Evolutionary conservation across 208 protist species (phyloP).

Genomic region (Leishmania mexicana): DNA sequence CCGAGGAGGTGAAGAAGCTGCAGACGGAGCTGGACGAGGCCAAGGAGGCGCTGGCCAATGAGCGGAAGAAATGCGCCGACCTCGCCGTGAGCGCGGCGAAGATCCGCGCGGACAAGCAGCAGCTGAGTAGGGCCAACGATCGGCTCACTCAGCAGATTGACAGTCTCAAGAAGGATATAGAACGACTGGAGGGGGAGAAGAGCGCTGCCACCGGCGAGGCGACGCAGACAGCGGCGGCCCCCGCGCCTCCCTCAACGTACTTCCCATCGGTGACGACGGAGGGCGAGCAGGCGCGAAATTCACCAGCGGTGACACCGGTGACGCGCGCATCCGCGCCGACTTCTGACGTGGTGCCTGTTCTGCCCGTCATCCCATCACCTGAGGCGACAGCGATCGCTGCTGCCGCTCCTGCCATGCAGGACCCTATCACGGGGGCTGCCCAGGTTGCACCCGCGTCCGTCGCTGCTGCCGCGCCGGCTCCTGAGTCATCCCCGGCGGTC

Average conservation of each 20-base stretch:
- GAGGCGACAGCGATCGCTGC: not conserved
- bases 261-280: conserved; percentile 14
- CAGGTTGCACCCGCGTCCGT: not conserved
- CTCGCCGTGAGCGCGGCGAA: conserved; percentile 62
- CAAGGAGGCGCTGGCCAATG: conserved; percentile 68
- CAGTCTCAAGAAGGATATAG: conserved; percentile 38
- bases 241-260: not conserved
- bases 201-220: conserved; percentile 4
- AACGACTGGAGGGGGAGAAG: conserved; percentile 28
- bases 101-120: conserved; percentile 54
- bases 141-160: conserved; percentile 56
- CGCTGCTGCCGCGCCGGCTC: not conserved
- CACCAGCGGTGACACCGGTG: not conserved
- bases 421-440: not conserved
- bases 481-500: not conserved
- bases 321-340: not conserved
- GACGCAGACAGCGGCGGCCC: not conserved
- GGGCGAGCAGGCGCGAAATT: conserved; percentile 23
- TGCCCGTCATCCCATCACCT: not conserved
- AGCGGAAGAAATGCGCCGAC: conserved; percentile 69
- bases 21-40: conserved; percentile 61
- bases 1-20: conserved; percentile 53
- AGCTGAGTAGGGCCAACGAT: conserved; percentile 58
- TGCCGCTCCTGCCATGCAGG: not conserved
- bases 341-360: not conserved